Base-by-base conservation (phyloP, 495 filamentous ascomycete genomes). In the Acidomyces sp. region DNA sequence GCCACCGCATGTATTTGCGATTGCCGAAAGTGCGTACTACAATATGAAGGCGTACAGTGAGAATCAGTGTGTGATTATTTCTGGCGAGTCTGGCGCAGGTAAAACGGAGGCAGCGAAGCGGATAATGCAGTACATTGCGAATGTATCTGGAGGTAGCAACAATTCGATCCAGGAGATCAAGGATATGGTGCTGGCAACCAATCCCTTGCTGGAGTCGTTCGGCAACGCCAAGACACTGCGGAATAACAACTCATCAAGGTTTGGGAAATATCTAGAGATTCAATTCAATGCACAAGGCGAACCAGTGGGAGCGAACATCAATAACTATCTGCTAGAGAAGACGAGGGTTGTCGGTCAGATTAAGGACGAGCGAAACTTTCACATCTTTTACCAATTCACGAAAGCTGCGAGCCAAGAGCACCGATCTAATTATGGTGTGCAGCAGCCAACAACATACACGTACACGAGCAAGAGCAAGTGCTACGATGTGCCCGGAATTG, bases 21-120 rank as follows among this genome's bases (percentile, higher is more conserved):
- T 96, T 56, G 92, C 92, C 51, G 92, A 99, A 63, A 80, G 85
- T 3, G 64, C 87, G 35, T 96, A 99, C 66, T 95, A 96, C 65
- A 95, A 99, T 68, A 96, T 99, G 92, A 95, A 95, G 50, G 87
- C 84, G 13, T 96, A 99, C 70, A 88, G 87, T 54, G 92, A 96
- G 46, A 96, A 96, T 64, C 92, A 99, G 56, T 99, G 92, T 64
- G 87, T 99, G 37, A 99, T 99, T 59, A 99, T 99, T 46, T 95
- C 87, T 16, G 92, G 92, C 49, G 92, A 99, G 67, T 96, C 92
- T 6, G 92, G 92, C 43, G 92, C 92, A 9, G 92, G 92, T 53
- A 99, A 99, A 66, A 99, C 92, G n/a, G 92, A 99, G 60, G 92
- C 92, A 0, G 92, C 92, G 37, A 99, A 99, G 69, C 77, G 87